Base-by-base conservation (phyloP, 305 asterid genomes). In the Fraxinus nigra region DNA sequence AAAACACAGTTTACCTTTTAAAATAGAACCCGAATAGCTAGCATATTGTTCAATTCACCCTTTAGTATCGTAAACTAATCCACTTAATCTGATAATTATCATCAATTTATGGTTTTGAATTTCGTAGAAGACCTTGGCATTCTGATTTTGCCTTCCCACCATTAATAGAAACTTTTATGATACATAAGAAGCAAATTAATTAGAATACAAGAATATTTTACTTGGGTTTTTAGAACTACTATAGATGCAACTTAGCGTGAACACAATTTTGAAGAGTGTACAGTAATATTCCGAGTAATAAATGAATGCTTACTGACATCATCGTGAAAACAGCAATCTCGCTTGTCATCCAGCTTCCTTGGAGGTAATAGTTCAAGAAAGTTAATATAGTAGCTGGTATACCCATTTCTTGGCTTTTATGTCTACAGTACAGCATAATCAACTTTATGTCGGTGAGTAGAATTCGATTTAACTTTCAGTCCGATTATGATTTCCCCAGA, bases 401-500 rank as follows among this genome's bases (percentile, higher is more conserved):
- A 51, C 38, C 32, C 18, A 35, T 14, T 11, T 79, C 3, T 1
- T 59, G 34, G 11, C 35, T 10, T 38, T 18, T 32, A 48, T 24
- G 78, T 26, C 86, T 76, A 83, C 75, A 85, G 18, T 20, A 78
- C 69, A 74, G 79, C 87, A 78, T 81, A 86, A 13, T 59, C 78
- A 43, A 79, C 82, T 9, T 33, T 77, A 9, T 28, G 48, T 79
- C 75, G 75, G n/a, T 82, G 59, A 32, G 85, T 87, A 7, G 85
- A 90, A 80, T 82, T 86, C 6, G 85, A 73, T 30, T 51, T 48
- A 79, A 77, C 81, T 43, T 67, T 84, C 22, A 82, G 87, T 56
- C 81, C 84, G 32, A 88, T 85, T 33, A 87, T 67, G 54, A 63
- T 76, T 32, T 88, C 89, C 75, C 83, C 84, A 34, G 92, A 80